Conservation (phyloP, 495 filamentous ascomycete species). For the Terfezia claveryi region DNA sequence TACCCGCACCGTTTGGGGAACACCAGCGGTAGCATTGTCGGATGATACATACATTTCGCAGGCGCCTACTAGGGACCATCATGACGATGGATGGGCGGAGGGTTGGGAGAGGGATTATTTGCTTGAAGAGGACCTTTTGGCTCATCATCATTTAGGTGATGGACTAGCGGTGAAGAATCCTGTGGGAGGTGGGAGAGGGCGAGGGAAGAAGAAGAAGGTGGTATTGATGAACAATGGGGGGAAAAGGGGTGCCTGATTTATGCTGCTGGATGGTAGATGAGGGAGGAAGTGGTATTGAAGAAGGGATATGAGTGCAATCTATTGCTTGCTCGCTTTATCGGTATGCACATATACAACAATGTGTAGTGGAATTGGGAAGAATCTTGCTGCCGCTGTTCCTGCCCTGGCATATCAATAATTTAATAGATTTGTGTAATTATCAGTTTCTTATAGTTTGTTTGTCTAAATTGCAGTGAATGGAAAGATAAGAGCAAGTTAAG, state of each 20-base stretch:
- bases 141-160: neutral
- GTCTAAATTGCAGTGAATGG: too few species aligned
- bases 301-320: too few species aligned
- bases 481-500: too few species aligned
- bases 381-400: too few species aligned
- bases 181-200: neutral
- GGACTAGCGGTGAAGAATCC: neutral
- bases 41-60: neutral
- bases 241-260: conserved; percentile 12
- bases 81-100: conserved; percentile 9
- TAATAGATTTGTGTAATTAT: too few species aligned
- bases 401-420: too few species aligned
- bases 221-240: conserved; percentile 20
- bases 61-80: neutral
- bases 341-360: too few species aligned
- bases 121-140: conserved; percentile 8
- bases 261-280: too few species aligned
- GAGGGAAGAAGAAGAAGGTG: conserved; percentile 17
- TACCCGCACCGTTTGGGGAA: conserved; percentile 15
- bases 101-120: conserved; percentile 14
- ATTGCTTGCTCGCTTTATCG: too few species aligned
- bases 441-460: too few species aligned
- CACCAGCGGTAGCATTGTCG: neutral
- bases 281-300: too few species aligned
- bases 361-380: too few species aligned